Conservation (phyloP, 108 stramenopile species). For the Cyclotella cryptica region DNA sequence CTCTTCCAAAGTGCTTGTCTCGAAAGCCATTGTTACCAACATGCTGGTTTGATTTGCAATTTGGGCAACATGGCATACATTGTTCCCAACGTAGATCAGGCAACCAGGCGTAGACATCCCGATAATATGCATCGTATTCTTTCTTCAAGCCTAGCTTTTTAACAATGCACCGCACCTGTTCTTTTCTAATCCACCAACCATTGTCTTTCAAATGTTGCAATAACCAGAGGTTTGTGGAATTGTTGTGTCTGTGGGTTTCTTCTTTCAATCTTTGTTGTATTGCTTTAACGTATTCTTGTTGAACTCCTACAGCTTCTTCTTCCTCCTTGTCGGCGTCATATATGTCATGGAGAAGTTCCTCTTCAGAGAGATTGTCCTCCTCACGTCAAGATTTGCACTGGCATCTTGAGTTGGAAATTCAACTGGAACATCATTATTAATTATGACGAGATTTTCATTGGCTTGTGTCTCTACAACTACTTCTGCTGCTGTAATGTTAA, state of each 20-base stretch:
- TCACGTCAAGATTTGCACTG: conserved; percentile 3
- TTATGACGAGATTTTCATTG: too few species aligned
- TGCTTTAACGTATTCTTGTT: conserved; percentile 15
- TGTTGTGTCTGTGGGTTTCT: neutral
- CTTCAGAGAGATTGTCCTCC: neutral
- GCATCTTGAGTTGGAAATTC: too few species aligned
- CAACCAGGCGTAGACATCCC: conserved; percentile 38
- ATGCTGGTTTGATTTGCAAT: conserved; percentile 27
- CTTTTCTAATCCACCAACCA: conserved; percentile 36
- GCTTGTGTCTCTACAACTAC: too few species aligned
- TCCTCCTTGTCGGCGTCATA: too few species aligned
- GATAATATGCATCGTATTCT: conserved; percentile 29
- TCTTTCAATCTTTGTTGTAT: conserved; percentile 12
- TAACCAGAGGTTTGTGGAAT: conserved; percentile 7
- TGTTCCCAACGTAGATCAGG: conserved; percentile 32
- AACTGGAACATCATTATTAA: too few species aligned
- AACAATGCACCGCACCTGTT: conserved; percentile 3
- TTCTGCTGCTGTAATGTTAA: too few species aligned
- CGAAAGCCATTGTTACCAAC: conserved; percentile 36
- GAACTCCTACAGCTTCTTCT: neutral
- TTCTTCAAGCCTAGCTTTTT: conserved; percentile 22
- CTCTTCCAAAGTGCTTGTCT: conserved; percentile 29
- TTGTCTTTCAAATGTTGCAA: conserved; percentile 26
- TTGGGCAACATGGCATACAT: conserved; percentile 38
- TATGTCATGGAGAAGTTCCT: neutral